Base-by-base conservation (phyloP, 1,284 basidiomycete species). In the Cystobasidiaceae sp. region DNA sequence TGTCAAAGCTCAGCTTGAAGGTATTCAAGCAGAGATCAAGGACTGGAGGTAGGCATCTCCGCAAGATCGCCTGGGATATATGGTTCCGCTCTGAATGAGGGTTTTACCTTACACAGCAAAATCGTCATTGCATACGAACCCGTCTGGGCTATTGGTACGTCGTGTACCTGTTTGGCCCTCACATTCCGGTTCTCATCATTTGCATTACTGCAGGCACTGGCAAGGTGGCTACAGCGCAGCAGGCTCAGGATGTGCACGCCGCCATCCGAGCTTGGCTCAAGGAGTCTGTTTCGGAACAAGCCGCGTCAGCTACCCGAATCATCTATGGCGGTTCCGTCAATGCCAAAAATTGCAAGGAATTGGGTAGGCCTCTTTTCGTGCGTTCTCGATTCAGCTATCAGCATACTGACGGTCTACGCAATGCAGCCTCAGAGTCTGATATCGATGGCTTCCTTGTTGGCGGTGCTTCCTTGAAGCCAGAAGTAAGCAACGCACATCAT, bases 401-500 rank as follows among this genome's bases (percentile, higher is more conserved):
- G 6, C 32, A 46, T 32, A 59, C n/a, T 34, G 19, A 34, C 45
- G 33, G n/a, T 34, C 15, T 9, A 7, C 34, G 52, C 48, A 30
- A 21, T 58, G 41, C 68, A 93, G 90, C 85, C 50, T 77, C 76
- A 2, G 87, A 90, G 75, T 80, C 81, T 9, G 93, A 97, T 78
- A 88, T 98, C 66, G 93, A 97, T 77, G 94, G 94, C n/a, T 97
- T 97, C 87, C 86, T 98, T 70, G 96, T 98, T 39, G 96, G 96
- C 43, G 94, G 94, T 30, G 94, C 96, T 37, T 94, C 91, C 43
- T 83, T 99, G 78, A 98, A 98, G 82, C 93, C 94, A 67, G 93
- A 97, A 45, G 61, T 64, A 37, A 54, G 60, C 11, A 21, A 9
- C 33, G 32, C 23, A 28, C 4, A n/a, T 3, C 25, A 25, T 19